Evolutionary conservation across 2,329 filamentous ascomycete genomes (phyloP), one percentile per base, ranked within the genome.

Genomic region (Xylaria sp.): DNA sequence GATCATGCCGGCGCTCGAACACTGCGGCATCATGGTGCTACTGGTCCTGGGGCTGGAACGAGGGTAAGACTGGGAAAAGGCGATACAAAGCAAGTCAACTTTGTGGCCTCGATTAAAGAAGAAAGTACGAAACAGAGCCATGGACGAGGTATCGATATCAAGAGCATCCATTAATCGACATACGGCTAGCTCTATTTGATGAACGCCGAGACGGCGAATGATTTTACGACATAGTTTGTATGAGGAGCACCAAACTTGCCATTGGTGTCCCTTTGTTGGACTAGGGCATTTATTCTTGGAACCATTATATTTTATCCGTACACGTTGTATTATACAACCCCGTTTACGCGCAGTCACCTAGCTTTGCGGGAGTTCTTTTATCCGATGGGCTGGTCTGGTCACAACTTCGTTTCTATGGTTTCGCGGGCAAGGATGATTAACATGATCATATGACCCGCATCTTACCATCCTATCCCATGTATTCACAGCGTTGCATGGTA

Each of bases 21-120:
- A n/a, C 76, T 86, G 17, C 80, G 83, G 42, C 83, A 82, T 64
- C 80, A 81, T 31, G 81, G 79, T 13, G 73, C 78, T 20, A 75
- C 74, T 44, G 74, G 72, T n/a, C 71, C 75, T 48, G 81, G 81
- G 31, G 62, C 78, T 2, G 76, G 77, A 40, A 79, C 79, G 10
- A 79, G 83, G 10, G 81, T 86, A 65, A 83, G 84, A 66, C 79
- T 88, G 33, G 83, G 85, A 70, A 87, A 87, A 76, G 84, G 87
- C 44, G 86, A 87, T 54, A 75, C 78, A 53, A 88, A 87, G 71
- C 85, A 87, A 63, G 86, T 88, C 61, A 84, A 85, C 13, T 86
- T 88, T 73, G 85, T 88, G 63, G 83, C 80, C 40, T 81, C 86
- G 17, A 81, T 88, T 56, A 83, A 83, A 70, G 81, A 80, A 63